A percentile compares a stretch with the other conserved stretches of the same genome.
Evolutionary conservation across 2,329 filamentous ascomycete genomes (phyloP).

Genomic region (Diaporthe helianthi): DNA sequence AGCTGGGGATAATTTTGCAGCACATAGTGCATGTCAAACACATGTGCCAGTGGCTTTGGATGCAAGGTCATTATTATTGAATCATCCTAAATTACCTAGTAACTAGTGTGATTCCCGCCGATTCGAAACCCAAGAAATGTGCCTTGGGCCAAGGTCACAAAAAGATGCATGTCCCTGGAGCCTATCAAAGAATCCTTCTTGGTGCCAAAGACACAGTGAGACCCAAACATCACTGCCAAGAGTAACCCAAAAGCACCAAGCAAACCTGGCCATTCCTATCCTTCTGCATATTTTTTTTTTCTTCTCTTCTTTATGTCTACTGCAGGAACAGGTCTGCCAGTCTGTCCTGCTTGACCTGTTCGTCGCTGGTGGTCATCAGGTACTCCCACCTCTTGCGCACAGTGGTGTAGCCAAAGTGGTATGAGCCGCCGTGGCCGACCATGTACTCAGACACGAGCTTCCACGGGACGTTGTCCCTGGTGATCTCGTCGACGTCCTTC

Average conservation of each 20-base stretch:
- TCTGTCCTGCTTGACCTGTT: constrained; percentile 13
- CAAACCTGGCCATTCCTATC: too few relatives aligned
- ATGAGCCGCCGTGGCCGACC: constrained; percentile 57
- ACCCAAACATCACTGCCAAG: not conserved
- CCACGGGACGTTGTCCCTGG: constrained; percentile 57
- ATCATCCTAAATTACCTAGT: not conserved
- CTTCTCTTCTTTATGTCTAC: not conserved
- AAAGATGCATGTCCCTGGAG: too few relatives aligned
- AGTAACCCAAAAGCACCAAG: not conserved
- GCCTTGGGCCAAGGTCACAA: not conserved
- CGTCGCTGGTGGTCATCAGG: constrained; percentile 40
- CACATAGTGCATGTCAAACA: not conserved
- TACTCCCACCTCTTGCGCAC: constrained; percentile 66
- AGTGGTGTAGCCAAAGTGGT: constrained; percentile 65
- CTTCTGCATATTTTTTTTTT: too few relatives aligned
- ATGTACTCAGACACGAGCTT: constrained; percentile 64
- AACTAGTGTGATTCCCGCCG: not conserved
- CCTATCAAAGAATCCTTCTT: not conserved
- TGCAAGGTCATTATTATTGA: not conserved
- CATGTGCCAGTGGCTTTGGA: too few relatives aligned
- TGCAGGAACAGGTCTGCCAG: not conserved
- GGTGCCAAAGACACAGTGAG: not conserved
- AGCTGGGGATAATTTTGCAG: too few relatives aligned
- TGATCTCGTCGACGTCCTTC: constrained; percentile 41
- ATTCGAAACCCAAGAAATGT: not conserved